Conservation (phyloP, 2,329 filamentous ascomycete genomes). For the Amphichorda felina region DNA sequence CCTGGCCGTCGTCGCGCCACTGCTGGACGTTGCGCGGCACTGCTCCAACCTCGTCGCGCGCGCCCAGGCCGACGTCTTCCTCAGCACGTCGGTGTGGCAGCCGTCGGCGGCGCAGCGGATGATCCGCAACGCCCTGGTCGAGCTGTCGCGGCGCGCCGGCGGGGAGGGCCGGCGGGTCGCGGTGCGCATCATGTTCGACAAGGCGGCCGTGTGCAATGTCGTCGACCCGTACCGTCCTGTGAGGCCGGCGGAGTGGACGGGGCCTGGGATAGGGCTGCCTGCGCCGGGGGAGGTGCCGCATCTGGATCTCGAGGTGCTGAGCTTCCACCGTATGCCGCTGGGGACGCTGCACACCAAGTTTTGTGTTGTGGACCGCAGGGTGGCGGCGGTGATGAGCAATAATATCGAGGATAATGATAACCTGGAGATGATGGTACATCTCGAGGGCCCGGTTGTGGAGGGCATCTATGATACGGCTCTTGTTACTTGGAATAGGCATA, state of each 20-base stretch:
- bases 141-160: constrained; percentile 55
- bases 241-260: constrained; percentile 42
- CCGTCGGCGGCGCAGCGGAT: constrained; percentile 55
- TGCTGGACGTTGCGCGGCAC: constrained; percentile 57
- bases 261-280: constrained; percentile 48
- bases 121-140: constrained; percentile 55
- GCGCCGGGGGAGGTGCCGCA: constrained; percentile 54
- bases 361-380: constrained; percentile 61
- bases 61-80: constrained; percentile 59
- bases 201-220: constrained; percentile 52
- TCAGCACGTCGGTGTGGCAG: constrained; percentile 70
- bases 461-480: constrained; percentile 63
- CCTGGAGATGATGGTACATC: constrained; percentile 66
- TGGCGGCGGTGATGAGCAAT: constrained; percentile 65
- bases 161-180: constrained; percentile 43
- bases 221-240: constrained; percentile 55
- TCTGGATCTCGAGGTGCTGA: constrained; percentile 60
- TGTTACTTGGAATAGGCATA: constrained; percentile 54
- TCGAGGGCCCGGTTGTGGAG: constrained; percentile 68
- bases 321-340: constrained; percentile 56
- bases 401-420: constrained; percentile 74
- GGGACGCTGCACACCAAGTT: constrained; percentile 73
- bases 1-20: constrained; percentile 47
- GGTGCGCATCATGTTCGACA: constrained; percentile 67
- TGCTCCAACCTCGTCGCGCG: constrained; percentile 66